phyloP scores from a whole-genome alignment of 371 early-diverging fungal genomes.

The Apophysomyces elegans region DNA sequence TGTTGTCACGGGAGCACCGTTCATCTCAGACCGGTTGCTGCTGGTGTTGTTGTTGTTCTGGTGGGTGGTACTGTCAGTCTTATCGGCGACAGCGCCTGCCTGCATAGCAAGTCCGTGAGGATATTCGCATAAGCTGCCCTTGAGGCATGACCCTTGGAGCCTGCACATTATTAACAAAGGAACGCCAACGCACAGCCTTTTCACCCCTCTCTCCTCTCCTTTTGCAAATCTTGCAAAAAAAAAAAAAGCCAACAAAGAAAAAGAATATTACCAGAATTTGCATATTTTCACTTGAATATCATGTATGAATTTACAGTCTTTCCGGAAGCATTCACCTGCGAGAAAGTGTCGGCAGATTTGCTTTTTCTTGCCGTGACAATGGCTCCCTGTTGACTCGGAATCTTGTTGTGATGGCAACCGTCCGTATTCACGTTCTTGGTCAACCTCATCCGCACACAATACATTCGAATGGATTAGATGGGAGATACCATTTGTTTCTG shows the following conservation, averaged over 20 bases:
- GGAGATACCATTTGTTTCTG: slow-evolving; percentile 12
- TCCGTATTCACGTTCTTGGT: too few species aligned
- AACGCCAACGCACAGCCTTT: too few species aligned
- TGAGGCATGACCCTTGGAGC: slow-evolving; percentile 68
- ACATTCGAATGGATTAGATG: too few species aligned
- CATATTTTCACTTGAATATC: slow-evolving; percentile 72
- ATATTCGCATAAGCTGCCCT: slow-evolving; percentile 74
- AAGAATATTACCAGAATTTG: slow-evolving; percentile 66
- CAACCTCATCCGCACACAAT: too few species aligned
- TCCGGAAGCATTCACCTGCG: slow-evolving; percentile 73
- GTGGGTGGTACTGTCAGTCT: slow-evolving; percentile 20
- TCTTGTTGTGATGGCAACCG: too few species aligned
- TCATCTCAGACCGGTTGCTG: background rate
- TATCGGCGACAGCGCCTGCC: slow-evolving; percentile 33
- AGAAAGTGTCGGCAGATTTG: slow-evolving; percentile 81
- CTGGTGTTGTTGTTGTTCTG: background rate
- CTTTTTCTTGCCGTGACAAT: slow-evolving; percentile 30
- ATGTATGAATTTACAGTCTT: slow-evolving; percentile 84
- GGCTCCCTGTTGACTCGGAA: too few species aligned
- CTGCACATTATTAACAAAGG: background rate
- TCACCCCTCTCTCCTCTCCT: too few species aligned
- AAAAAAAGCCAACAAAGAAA: background rate
- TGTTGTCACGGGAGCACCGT: slow-evolving; percentile 12
- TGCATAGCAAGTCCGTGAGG: slow-evolving; percentile 55
- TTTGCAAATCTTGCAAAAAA: too few species aligned